Percentiles rank a stretch among this genome's conserved stretches.
Evolutionary conservation across 1,284 basidiomycete genomes (phyloP).

Genomic region (Ceratobasidium sp.): DNA sequence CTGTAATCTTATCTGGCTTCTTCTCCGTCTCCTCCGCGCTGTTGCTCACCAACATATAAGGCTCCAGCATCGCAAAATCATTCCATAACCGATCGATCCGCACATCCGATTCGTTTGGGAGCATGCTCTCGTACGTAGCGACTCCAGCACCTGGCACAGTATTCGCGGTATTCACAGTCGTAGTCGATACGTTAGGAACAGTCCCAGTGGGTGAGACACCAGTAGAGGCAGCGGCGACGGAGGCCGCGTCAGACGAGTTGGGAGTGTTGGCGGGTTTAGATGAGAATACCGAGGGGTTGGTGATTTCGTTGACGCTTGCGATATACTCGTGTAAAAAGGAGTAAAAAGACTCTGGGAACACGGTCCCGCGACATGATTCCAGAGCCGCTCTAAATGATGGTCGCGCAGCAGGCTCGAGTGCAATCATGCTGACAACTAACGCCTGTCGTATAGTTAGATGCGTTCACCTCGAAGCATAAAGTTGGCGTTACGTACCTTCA

Average conservation of each 20-base stretch:
- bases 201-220: not conserved
- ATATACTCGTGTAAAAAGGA: conserved; percentile 93
- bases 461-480: conserved; percentile 12
- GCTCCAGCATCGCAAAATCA: conserved; percentile 81
- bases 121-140: conserved; percentile 54
- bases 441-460: conserved; percentile 62
- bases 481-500: conserved; percentile 74
- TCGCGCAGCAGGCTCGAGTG: conserved; percentile 77
- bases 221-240: conserved; percentile 45
- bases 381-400: conserved; percentile 89
- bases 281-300: conserved; percentile 56
- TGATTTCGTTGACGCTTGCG: conserved; percentile 78
- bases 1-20: conserved; percentile 63
- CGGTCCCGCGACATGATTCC: conserved; percentile 75
- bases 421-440: conserved; percentile 91
- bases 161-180: conserved; percentile 2
- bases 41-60: conserved; percentile 67
- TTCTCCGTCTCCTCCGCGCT: conserved; percentile 63
- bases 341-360: conserved; percentile 94
- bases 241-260: conserved; percentile 50
- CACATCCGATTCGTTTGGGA: conserved; percentile 81
- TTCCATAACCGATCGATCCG: conserved; percentile 81
- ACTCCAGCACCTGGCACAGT: not conserved
- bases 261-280: conserved; percentile 49
- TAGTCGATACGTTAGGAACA: conserved; percentile 9